phyloP scores from a whole-genome alignment of 2,329 filamentous ascomycete genomes.

The Trichoderma sp. region DNA sequence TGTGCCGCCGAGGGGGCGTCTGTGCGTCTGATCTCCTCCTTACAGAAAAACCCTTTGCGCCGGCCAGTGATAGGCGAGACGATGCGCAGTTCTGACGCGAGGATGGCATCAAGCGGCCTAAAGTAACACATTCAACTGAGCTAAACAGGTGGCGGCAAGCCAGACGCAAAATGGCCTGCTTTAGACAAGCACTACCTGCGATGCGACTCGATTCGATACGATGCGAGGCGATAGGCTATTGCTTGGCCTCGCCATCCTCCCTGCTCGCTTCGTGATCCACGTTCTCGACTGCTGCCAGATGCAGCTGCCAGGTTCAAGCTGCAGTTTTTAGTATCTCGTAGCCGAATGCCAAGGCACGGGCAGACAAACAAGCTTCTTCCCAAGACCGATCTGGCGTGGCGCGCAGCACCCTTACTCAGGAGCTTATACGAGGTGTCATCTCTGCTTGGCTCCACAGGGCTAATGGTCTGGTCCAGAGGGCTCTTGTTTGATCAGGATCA shows the following conservation, averaged over 20 bases:
- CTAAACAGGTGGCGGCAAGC: neutral
- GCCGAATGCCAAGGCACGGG: conserved; percentile 7
- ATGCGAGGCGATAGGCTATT: neutral
- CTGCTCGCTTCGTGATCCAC: neutral
- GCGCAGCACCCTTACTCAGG: neutral
- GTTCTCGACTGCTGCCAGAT: neutral
- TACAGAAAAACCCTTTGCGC: neutral
- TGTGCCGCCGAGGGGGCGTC: conserved; percentile 5
- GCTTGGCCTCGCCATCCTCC: neutral
- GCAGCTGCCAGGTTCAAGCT: neutral
- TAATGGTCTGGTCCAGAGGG: neutral
- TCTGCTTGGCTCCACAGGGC: neutral
- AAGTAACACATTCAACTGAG: neutral
- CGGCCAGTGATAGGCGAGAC: neutral
- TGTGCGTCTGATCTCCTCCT: conserved; percentile 3
- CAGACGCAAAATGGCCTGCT: neutral
- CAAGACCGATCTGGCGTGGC: conserved; percentile 15
- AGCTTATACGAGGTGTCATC: conserved; percentile 17
- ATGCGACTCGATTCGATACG: neutral
- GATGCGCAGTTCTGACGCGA: neutral
- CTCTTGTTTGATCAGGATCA: neutral
- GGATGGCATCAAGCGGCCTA: neutral
- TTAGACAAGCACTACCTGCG: neutral
- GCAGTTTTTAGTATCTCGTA: neutral
- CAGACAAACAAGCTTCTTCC: conserved; percentile 15